phyloP scores from a whole-genome alignment of 2,329 filamentous ascomycete species.

The Hysterium pulicare region DNA sequence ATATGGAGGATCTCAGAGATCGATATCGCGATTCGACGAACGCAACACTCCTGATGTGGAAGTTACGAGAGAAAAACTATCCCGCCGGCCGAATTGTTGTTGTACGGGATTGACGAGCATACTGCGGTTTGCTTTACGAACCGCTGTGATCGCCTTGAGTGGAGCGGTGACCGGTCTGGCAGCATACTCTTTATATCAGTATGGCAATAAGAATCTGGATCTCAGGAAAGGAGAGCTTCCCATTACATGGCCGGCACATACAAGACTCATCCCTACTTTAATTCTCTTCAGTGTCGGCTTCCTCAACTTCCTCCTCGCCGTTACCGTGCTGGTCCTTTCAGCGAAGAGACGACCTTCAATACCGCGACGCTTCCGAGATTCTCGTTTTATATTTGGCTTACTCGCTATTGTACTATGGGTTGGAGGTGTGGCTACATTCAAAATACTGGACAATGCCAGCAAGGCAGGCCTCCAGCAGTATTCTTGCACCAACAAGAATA shows the following conservation, averaged over 20 bases:
- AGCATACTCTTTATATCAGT: slow-evolving; percentile 35
- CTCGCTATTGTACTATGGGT: slow-evolving; percentile 34
- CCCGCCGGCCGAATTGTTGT: slow-evolving; percentile 11
- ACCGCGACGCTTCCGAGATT: slow-evolving; percentile 33
- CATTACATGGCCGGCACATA: slow-evolving; percentile 37
- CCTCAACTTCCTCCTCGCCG: slow-evolving; percentile 32
- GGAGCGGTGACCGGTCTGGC: slow-evolving; percentile 34
- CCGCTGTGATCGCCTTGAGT: slow-evolving; percentile 36
- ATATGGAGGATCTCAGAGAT: slow-evolving; percentile 14
- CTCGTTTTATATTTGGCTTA: slow-evolving; percentile 32
- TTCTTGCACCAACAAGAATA: slow-evolving; percentile 31
- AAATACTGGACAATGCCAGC: slow-evolving; percentile 33
- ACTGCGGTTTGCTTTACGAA: slow-evolving; percentile 33
- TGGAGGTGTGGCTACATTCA: slow-evolving; percentile 29
- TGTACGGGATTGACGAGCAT: slow-evolving; percentile 26
- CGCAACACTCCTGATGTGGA: slow-evolving; percentile 23
- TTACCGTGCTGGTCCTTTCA: slow-evolving; percentile 29
- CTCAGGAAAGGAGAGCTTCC: slow-evolving; percentile 35
- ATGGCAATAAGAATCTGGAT: slow-evolving; percentile 33
- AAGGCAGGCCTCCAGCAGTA: slow-evolving; percentile 36
- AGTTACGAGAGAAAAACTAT: slow-evolving; percentile 18
- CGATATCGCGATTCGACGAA: slow-evolving; percentile 19
- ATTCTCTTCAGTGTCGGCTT: slow-evolving; percentile 32
- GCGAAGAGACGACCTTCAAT: slow-evolving; percentile 32
- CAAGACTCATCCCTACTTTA: slow-evolving; percentile 34